Conservation (phyloP, 768 basidiomycete species). For the Suillus occidentalis region DNA sequence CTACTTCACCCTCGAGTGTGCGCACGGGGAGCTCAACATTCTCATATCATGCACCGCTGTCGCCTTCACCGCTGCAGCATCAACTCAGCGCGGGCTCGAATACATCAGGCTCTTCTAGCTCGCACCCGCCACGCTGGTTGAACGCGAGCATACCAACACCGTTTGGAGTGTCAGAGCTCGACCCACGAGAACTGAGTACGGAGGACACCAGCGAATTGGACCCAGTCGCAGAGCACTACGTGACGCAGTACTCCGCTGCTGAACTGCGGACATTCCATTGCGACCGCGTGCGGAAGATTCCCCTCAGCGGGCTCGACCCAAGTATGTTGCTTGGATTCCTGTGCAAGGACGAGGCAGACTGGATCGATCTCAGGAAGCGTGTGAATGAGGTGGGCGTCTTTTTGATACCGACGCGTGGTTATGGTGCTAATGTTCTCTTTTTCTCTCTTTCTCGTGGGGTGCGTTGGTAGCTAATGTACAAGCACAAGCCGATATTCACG, state of each 20-base stretch:
- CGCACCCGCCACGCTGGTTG: conserved; percentile 30
- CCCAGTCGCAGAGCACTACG: conserved; percentile 59
- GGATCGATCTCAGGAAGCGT: conserved; percentile 74
- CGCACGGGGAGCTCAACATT: conserved; percentile 48
- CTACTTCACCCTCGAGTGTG: conserved; percentile 53
- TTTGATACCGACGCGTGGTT: background rate
- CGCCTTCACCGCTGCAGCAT: conserved; percentile 67
- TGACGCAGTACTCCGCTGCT: conserved; percentile 64
- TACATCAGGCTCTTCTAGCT: conserved; percentile 29
- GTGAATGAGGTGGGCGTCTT: conserved; percentile 63
- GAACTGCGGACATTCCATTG: conserved; percentile 93
- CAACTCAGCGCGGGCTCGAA: conserved; percentile 51
- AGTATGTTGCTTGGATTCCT: conserved; percentile 97
- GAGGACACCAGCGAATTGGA: conserved; percentile 38
- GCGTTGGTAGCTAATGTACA: conserved; percentile 32
- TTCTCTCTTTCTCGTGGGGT: background rate
- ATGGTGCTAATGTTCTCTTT: conserved; percentile 10
- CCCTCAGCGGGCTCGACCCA: conserved; percentile 84
- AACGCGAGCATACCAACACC: conserved; percentile 23
- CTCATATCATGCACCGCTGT: conserved; percentile 58
- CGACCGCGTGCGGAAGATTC: conserved; percentile 96
- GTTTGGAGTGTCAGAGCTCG: conserved; percentile 30
- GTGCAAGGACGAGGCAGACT: conserved; percentile 80
- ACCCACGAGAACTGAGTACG: conserved; percentile 38
- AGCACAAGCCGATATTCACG: conserved; percentile 75